phyloP scores from a whole-genome alignment of 2,329 filamentous ascomycete genomes.

The Phialocephala sp. region DNA sequence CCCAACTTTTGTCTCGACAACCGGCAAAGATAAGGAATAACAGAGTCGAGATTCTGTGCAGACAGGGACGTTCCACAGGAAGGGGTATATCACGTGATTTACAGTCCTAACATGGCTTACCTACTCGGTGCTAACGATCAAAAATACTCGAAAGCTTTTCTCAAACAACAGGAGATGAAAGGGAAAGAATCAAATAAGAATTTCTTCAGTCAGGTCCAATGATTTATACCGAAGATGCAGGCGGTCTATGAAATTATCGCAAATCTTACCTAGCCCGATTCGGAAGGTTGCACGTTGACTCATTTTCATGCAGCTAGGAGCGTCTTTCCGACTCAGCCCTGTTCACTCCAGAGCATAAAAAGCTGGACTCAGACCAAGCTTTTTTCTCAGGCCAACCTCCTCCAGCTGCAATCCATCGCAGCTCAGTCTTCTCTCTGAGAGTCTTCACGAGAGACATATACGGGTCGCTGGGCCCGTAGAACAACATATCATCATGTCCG shows the following conservation, averaged over 20 bases:
- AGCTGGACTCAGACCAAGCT: background rate
- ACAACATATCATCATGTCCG: constrained; percentile 6
- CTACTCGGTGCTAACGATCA: too few species aligned
- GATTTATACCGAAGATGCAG: background rate
- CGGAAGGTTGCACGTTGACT: background rate
- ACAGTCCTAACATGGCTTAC: too few species aligned
- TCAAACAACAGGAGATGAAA: too few species aligned
- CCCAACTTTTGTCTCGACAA: too few species aligned
- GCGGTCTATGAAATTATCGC: background rate
- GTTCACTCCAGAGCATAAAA: background rate
- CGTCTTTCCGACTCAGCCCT: background rate
- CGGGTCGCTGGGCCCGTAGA: constrained; percentile 12
- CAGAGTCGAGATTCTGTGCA: too few species aligned
- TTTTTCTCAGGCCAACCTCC: constrained; percentile 7
- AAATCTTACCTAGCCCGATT: background rate
- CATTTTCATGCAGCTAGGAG: background rate
- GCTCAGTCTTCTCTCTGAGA: background rate
- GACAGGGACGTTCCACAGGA: too few species aligned
- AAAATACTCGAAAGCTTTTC: too few species aligned
- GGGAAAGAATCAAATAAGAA: too few species aligned
- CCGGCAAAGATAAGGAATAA: too few species aligned
- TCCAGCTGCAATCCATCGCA: constrained; percentile 3
- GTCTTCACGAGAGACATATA: background rate
- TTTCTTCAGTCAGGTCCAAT: background rate
- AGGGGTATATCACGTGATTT: too few species aligned